Base-by-base conservation (phyloP, 2,329 filamentous ascomycete species). In the Escovopsis sp. region DNA sequence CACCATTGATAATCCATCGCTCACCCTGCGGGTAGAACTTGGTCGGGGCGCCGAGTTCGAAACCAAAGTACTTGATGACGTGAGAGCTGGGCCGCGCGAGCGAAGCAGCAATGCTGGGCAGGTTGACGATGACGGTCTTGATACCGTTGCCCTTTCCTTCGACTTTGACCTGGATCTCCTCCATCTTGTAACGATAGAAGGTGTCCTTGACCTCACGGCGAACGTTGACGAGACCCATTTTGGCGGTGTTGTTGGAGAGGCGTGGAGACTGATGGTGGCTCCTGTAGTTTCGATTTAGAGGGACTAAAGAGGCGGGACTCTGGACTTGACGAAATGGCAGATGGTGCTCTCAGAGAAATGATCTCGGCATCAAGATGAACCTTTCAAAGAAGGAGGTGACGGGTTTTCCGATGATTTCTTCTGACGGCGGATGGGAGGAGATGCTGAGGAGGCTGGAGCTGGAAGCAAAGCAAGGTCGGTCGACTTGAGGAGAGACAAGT, bases 111-210 rank as follows among this genome's bases (percentile, higher is more conserved):
- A 98, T 86, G 56, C 83, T 92, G 71, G 78, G 84, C 56, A 98
- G 66, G 64, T 98, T 98, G 72, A 93, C 85, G 50, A 98, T 79
- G 54, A 98, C 90, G 51, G 49, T 98, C 72, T 98, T 98, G 76
- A 98, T 98, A 57, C 90, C 90, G 68, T 98, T 98, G 49, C 90
- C 90, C 66, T 98, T 98, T 65, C 90, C 90, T 68, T 98, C 90
- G 52, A 98, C 92, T 73, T 98, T 98, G 61, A 90, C 94, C 71
- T 93, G 85, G 58, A 98, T 70, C 52, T 78, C 80, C 69, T 96
- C 90, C 90, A 98, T 98, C 77, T 98, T 98, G 79, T 98, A 98
- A 62, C 90, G 90, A 70, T 98, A 98, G 77, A 94, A 98, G 66
- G 81, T 81, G 68, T 98, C 90, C 70, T 79, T 80, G 68, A 94